Evolutionary conservation across 257 asterid genomes (phyloP).

Genomic region (Lycium barbarum): DNA sequence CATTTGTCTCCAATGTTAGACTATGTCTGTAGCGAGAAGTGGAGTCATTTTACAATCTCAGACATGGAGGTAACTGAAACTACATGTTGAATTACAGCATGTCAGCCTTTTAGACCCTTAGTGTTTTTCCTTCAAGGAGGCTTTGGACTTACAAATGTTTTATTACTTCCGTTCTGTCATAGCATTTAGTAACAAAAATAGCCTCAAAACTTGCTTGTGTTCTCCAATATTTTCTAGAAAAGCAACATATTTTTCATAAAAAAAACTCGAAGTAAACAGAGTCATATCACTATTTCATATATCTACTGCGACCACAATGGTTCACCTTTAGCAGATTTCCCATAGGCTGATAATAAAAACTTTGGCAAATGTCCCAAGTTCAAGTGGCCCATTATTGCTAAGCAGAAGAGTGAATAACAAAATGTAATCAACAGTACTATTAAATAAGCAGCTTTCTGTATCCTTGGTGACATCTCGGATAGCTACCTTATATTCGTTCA

Average conservation of each 20-base stretch:
- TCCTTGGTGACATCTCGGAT: background rate
- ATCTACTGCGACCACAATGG: background rate
- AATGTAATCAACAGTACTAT: background rate
- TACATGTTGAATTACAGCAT: conserved; percentile 4
- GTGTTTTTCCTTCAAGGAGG: background rate
- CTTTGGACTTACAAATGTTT: conserved; percentile 8
- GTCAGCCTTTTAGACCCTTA: background rate
- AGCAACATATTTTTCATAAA: background rate
- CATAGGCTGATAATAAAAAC: background rate
- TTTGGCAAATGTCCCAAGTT: background rate
- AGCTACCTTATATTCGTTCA: background rate
- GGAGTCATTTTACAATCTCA: background rate
- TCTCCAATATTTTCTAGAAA: background rate
- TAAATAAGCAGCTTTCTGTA: background rate
- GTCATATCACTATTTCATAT: background rate
- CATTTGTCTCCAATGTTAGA: background rate
- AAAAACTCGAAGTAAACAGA: background rate
- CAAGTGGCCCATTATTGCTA: background rate
- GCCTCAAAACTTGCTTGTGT: background rate
- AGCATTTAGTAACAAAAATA: conserved; percentile 2
- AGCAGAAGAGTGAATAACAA: conserved; percentile 7
- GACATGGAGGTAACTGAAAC: conserved; percentile 12
- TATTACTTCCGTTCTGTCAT: background rate
- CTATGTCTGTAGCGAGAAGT: background rate
- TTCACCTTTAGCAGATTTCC: background rate